Conservation (phyloP, 345 rosid genomes). For the Kandelia obovata region DNA sequence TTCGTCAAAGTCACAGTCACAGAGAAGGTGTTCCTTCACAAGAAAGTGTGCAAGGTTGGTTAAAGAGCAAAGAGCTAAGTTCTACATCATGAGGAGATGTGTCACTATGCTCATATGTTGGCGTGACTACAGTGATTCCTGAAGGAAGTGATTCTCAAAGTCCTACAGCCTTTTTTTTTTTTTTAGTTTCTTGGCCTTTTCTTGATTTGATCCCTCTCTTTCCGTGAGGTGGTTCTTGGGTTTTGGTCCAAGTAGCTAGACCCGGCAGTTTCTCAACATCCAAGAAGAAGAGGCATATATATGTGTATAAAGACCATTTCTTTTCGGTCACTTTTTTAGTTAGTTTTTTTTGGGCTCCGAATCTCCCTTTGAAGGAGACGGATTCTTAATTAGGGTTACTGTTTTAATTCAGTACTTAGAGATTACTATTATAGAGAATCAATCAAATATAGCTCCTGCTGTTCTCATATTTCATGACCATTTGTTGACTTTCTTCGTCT, state of each 20-base stretch:
- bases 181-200: too few relatives aligned
- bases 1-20: conserved; percentile 11
- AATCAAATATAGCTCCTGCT: not conserved
- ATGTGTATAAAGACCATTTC: conserved; percentile 43
- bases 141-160: conserved; percentile 13
- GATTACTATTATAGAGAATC: conserved; percentile 11
- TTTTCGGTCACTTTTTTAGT: conserved; percentile 11
- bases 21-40: conserved; percentile 56
- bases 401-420: conserved; percentile 11
- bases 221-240: conserved; percentile 23
- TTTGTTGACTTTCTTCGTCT: not conserved
- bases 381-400: conserved; percentile 9
- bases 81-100: conserved; percentile 91
- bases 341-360: conserved; percentile 17
- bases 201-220: conserved; percentile 16
- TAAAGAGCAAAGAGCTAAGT: conserved; percentile 86
- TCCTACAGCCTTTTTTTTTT: not conserved
- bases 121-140: conserved; percentile 79
- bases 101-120: conserved; percentile 92
- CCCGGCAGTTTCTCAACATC: conserved; percentile 23
- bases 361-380: conserved; percentile 25
- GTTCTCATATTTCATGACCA: not conserved
- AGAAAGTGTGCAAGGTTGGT: conserved; percentile 82
- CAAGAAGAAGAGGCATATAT: conserved; percentile 27
- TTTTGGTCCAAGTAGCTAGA: not conserved